phyloP scores from a whole-genome alignment of 176 grass and related monocot species.

The Typha latifolia region DNA sequence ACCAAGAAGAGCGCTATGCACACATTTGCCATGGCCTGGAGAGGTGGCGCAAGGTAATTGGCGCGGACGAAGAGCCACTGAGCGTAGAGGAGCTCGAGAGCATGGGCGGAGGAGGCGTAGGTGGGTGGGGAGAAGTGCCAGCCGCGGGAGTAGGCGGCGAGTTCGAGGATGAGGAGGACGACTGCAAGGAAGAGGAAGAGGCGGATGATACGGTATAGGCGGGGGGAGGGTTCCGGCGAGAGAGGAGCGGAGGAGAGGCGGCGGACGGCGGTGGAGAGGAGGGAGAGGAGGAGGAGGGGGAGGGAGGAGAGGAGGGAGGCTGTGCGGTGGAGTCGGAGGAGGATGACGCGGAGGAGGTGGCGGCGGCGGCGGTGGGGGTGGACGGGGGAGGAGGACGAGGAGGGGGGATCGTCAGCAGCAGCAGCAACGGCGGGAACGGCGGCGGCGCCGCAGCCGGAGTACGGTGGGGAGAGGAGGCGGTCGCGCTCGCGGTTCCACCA shows the following conservation, averaged over 20 bases:
- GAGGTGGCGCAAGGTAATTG: conserved; percentile 2
- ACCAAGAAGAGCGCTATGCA: conserved; percentile 16
- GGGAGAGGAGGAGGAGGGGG: conserved; percentile 15
- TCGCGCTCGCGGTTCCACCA: conserved; percentile 28
- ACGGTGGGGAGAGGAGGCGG: background rate
- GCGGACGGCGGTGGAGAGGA: conserved; percentile 7
- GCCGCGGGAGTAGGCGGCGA: conserved; percentile 20
- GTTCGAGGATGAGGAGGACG: conserved; percentile 19
- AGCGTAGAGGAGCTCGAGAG: conserved; percentile 18
- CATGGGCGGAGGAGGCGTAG: conserved; percentile 21
- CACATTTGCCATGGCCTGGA: conserved; percentile 15
- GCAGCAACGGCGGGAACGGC: background rate
- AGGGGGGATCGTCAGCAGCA: background rate
- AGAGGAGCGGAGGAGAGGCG: conserved; percentile 17
- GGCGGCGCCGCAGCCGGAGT: background rate
- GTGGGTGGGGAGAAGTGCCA: conserved; percentile 24
- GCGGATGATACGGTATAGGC: conserved; percentile 22
- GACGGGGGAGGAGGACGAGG: background rate
- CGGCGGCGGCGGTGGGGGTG: background rate
- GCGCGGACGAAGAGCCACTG: conserved; percentile 11
- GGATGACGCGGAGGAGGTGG: background rate
- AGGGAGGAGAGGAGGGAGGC: conserved; percentile 8
- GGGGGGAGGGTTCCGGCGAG: conserved; percentile 9
- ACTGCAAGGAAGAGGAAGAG: conserved; percentile 18
- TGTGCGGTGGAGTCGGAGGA: conserved; percentile 12